These are phyloP conservation scores for Ceratocystis papillata DNA, from an alignment of 2,329 filamentous ascomycete species.

Conservation along the genomic window DNA sequence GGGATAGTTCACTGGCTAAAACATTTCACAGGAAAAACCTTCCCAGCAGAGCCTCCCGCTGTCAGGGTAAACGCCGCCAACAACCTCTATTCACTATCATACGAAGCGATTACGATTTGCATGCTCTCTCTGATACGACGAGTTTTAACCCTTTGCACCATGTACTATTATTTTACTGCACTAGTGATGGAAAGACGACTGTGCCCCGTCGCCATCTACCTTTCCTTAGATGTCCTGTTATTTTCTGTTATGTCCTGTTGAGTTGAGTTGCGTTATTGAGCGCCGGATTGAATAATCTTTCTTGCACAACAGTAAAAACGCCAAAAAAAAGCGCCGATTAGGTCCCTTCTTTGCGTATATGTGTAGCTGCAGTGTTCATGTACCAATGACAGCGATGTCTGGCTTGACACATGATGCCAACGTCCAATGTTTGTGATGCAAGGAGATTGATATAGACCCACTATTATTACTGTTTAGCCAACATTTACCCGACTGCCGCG, in stretches of 20 bases:
- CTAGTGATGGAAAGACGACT: background rate
- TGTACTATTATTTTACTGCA: slow-evolving; percentile 21
- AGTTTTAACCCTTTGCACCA: slow-evolving; percentile 21
- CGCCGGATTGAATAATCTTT: background rate
- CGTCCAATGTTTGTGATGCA: no score
- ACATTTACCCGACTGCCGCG: background rate
- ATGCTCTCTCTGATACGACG: slow-evolving; percentile 9
- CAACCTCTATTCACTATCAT: background rate
- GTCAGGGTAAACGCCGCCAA: background rate
- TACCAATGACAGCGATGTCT: background rate
- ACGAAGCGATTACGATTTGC: slow-evolving; percentile 3
- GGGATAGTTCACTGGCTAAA: slow-evolving; percentile 2
- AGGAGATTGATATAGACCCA: no score
- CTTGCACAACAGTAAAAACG: background rate
- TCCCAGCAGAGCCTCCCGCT: slow-evolving; percentile 18
- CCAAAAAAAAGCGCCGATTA: background rate
- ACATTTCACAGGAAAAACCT: slow-evolving; percentile 17
- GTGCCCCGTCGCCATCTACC: background rate
- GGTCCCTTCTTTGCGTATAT: background rate
- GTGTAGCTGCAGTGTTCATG: background rate
- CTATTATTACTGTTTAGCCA: background rate
- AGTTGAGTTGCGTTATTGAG: background rate
- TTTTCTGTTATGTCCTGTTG: background rate
- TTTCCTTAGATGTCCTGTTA: slow-evolving; percentile 12
- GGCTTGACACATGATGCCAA: no score